phyloP scores from a whole-genome alignment of 2,329 filamentous ascomycete species.

The Colletotrichum higginsianum region DNA sequence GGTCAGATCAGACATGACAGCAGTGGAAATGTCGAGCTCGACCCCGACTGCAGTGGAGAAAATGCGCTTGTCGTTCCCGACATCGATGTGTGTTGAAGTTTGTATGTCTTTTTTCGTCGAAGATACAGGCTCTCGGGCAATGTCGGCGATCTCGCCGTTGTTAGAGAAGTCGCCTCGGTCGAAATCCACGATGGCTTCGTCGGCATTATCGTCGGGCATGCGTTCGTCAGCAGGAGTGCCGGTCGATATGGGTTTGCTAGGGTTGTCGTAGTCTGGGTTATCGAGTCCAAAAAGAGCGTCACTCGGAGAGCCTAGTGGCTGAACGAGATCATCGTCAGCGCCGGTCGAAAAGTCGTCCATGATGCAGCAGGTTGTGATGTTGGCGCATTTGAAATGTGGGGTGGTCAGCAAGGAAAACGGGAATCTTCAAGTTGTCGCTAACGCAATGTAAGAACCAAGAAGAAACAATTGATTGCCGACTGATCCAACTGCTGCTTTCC shows the following conservation, averaged over 20 bases:
- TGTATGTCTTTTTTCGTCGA: not conserved
- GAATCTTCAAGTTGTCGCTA: not conserved
- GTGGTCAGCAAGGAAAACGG: not conserved
- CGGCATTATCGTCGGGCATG: not conserved
- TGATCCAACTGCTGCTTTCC: not conserved
- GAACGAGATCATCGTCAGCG: slow-evolving; percentile 42
- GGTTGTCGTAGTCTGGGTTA: not conserved
- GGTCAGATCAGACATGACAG: not conserved
- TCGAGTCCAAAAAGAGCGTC: slow-evolving; percentile 37
- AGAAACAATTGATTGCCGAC: too few relatives aligned
- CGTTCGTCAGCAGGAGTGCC: not conserved
- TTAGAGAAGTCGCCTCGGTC: not conserved
- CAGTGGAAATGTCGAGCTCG: too few relatives aligned
- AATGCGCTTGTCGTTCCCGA: not conserved
- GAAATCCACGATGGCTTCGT: not conserved
- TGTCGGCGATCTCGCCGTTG: not conserved
- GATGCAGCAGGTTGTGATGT: slow-evolving; percentile 43
- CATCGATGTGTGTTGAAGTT: not conserved
- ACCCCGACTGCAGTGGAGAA: not conserved
- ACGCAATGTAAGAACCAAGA: not conserved
- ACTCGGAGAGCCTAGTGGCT: slow-evolving; percentile 3
- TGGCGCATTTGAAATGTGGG: not conserved
- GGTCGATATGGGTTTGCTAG: not conserved
- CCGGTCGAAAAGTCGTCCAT: slow-evolving; percentile 40
- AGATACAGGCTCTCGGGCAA: not conserved